These are phyloP conservation scores for Danielozyma ontarioensis DNA, from an alignment of 805 yeast genomes.

Conservation along the genomic window DNA sequence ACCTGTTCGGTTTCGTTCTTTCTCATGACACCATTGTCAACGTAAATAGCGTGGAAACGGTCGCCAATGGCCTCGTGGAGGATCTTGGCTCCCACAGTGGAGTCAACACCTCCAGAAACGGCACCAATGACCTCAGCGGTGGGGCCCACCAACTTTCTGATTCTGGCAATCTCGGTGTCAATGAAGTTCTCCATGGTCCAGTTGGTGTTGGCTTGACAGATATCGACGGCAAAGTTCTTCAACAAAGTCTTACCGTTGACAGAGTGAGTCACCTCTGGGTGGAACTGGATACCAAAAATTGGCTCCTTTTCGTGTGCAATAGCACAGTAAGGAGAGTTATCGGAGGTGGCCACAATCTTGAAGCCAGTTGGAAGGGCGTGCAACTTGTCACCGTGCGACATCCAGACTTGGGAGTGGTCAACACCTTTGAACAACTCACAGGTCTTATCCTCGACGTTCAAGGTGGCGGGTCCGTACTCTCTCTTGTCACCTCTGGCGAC, in stretches of 20 bases:
- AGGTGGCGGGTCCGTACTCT: constrained; percentile 95
- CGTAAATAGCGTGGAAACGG: constrained; percentile 96
- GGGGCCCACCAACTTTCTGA: constrained; percentile 88
- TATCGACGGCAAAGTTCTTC: constrained; percentile 87
- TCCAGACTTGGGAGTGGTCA: constrained; percentile 96
- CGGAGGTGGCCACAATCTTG: constrained; percentile 84
- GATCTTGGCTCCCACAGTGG: constrained; percentile 97
- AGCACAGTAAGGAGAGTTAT: constrained; percentile 94
- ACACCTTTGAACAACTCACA: constrained; percentile 81
- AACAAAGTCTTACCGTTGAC: constrained; percentile 81
- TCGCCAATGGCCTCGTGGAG: constrained; percentile 98
- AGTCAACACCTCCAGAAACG: constrained; percentile 98
- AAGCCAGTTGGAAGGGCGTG: constrained; percentile 85
- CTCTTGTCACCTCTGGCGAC: constrained; percentile 96
- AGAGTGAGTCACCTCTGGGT: constrained; percentile 98
- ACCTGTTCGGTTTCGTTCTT: constrained; percentile 87
- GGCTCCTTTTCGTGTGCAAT: constrained; percentile 67
- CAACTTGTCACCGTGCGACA: constrained; percentile 98
- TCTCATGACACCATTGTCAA: constrained; percentile 97
- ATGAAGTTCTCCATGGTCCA: constrained; percentile 99
- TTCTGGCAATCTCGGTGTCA: constrained; percentile 92
- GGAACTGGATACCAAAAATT: constrained; percentile 96
- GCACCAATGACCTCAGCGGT: constrained; percentile 99
- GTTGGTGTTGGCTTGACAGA: constrained; percentile 81
- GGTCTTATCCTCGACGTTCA: constrained; percentile 62